Evolutionary conservation across 495 filamentous ascomycete species (phyloP).

Genomic region (Aspergillus conjunctus): DNA sequence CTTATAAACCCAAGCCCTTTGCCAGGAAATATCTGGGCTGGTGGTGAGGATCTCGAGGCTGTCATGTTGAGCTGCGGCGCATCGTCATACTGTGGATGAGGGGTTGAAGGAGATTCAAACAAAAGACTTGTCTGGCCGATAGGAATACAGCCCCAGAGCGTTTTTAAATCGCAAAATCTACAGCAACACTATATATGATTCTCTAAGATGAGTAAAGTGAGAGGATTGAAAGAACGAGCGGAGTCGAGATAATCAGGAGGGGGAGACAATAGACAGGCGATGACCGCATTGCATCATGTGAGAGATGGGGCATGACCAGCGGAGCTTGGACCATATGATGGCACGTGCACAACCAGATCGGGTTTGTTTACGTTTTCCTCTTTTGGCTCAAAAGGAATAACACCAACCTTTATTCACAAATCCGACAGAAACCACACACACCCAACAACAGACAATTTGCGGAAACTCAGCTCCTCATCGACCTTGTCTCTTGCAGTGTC

Average conservation of each 20-base stretch:
- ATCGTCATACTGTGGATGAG: slow-evolving; percentile 21
- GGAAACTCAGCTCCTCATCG: not conserved
- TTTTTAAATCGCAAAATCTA: not conserved
- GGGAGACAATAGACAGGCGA: not conserved
- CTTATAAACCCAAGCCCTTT: slow-evolving; percentile 78
- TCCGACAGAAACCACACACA: slow-evolving; percentile 21
- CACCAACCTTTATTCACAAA: slow-evolving; percentile 18
- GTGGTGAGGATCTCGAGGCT: slow-evolving; percentile 39
- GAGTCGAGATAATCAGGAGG: slow-evolving; percentile 9
- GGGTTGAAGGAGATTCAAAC: slow-evolving; percentile 11
- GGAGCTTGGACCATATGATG: slow-evolving; percentile 13
- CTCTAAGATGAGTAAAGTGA: no score
- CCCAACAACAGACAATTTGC: slow-evolving; percentile 2
- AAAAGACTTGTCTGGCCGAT: not conserved
- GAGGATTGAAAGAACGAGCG: slow-evolving; percentile 9
- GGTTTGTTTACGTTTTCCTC: slow-evolving; percentile 52
- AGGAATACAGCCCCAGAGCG: not conserved
- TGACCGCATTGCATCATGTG: slow-evolving; percentile 41
- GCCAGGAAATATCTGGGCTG: slow-evolving; percentile 73
- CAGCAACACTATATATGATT: not conserved
- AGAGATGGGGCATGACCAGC: slow-evolving; percentile 32
- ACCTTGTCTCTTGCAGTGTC: slow-evolving; percentile 1
- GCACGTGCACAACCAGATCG: slow-evolving; percentile 24
- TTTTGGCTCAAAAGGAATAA: slow-evolving; percentile 29
- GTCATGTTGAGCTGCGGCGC: slow-evolving; percentile 46